Percentiles rank a stretch among this genome's conserved stretches.
Evolutionary conservation across 345 rosid species (phyloP).

Genomic region (Acer negundo): DNA sequence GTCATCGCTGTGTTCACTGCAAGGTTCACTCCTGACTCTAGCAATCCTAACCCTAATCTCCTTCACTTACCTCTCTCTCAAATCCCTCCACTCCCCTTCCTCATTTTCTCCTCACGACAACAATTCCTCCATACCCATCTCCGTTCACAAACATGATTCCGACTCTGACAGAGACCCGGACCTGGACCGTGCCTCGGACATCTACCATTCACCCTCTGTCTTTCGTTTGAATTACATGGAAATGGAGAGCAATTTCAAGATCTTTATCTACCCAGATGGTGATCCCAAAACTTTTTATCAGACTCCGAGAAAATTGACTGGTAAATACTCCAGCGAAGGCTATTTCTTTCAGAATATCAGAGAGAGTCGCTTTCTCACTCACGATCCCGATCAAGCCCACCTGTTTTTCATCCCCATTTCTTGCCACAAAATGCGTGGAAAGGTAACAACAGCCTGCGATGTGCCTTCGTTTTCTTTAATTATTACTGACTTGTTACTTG

Average conservation of each 20-base stretch:
- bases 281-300: conserved; percentile 87
- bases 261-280: conserved; percentile 90
- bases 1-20: conserved; percentile 53
- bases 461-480: background rate
- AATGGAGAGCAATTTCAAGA: conserved; percentile 84
- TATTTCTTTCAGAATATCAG: conserved; percentile 92
- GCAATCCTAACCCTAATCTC: conserved; percentile 71
- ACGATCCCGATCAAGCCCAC: conserved; percentile 84
- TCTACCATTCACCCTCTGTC: conserved; percentile 64
- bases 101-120: conserved; percentile 26
- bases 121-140: conserved; percentile 11
- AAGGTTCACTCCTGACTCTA: conserved; percentile 64
- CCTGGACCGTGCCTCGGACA: conserved; percentile 41
- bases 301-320: conserved; percentile 92
- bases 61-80: conserved; percentile 63
- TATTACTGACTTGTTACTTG: background rate
- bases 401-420: conserved; percentile 93
- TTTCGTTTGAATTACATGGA: conserved; percentile 70
- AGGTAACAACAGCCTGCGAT: conserved; percentile 40
- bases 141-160: background rate
- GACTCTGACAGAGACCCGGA: background rate
- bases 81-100: conserved; percentile 49
- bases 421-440: conserved; percentile 98
- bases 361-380: conserved; percentile 69
- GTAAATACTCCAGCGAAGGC: conserved; percentile 99